These are phyloP conservation scores for Wickerhamiella lipophila DNA, from an alignment of 805 yeast genomes.

Conservation along the genomic window DNA sequence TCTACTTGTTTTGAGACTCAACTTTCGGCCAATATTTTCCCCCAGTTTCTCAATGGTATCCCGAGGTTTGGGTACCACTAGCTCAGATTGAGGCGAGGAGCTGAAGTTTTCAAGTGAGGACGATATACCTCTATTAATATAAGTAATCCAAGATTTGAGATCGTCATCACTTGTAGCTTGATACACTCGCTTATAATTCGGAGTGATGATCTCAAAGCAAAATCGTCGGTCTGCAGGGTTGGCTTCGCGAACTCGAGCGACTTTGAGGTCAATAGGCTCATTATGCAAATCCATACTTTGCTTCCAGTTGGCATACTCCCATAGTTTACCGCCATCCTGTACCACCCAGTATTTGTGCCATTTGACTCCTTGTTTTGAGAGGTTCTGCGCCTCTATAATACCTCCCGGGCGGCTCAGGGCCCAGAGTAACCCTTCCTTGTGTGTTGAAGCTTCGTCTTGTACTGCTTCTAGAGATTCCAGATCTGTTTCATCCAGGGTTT, in stretches of 20 bases:
- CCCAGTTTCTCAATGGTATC: constrained; percentile 15
- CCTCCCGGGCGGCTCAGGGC: constrained; percentile 33
- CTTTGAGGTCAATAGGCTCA: constrained; percentile 56
- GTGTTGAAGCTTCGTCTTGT: constrained; percentile 7
- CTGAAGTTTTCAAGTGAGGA: constrained; percentile 30
- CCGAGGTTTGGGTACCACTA: constrained; percentile 8
- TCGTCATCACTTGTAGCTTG: constrained; percentile 65
- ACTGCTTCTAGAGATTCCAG: neutral
- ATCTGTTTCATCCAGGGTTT: constrained; percentile 6
- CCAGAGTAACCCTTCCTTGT: constrained; percentile 35
- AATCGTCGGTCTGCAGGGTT: constrained; percentile 32
- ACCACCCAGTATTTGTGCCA: constrained; percentile 92
- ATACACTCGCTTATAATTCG: constrained; percentile 55
- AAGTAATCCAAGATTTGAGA: constrained; percentile 52
- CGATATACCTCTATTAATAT: constrained; percentile 43
- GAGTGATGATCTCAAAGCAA: constrained; percentile 69
- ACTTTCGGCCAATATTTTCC: constrained; percentile 20
- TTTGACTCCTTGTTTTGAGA: constrained; percentile 27
- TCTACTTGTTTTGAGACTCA: constrained; percentile 16
- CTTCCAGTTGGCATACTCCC: constrained; percentile 73
- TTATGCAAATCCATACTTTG: constrained; percentile 48
- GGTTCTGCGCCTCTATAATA: constrained; percentile 25
- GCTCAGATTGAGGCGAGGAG: neutral
- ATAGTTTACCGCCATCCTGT: constrained; percentile 50
- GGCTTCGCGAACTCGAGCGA: constrained; percentile 46